A percentile compares a stretch with the other conserved stretches of the same genome.
phyloP scores from a whole-genome alignment of 2,329 filamentous ascomycete species.

The Emergomyces orientalis region DNA sequence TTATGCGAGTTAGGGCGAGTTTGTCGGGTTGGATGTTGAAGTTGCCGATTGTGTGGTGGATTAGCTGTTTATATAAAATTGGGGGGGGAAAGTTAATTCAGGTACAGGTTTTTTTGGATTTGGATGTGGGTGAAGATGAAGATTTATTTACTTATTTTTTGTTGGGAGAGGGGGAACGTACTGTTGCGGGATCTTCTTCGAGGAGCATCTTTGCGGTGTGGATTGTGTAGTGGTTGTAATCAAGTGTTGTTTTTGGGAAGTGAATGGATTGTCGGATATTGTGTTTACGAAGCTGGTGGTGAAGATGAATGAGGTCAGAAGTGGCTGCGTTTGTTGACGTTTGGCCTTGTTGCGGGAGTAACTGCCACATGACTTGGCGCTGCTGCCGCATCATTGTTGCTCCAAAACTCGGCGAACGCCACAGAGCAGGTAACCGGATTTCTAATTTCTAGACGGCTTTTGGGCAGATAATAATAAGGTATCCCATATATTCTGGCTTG shows the following conservation, averaged over 20 bases:
- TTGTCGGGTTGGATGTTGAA: constrained; percentile 93
- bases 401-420: constrained; percentile 5
- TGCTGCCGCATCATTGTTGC: not conserved
- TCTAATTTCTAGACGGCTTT: not conserved
- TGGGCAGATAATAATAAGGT: too few species aligned
- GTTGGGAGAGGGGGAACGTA: constrained; percentile 43
- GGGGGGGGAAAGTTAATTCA: too few species aligned
- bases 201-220: constrained; percentile 64
- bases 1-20: constrained; percentile 69
- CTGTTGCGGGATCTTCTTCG: constrained; percentile 81
- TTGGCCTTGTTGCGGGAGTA: constrained; percentile 31
- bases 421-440: not conserved
- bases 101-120: too few species aligned
- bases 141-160: too few species aligned
- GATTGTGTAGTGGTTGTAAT: too few species aligned
- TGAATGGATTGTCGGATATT: not conserved
- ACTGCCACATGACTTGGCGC: constrained; percentile 24
- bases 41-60: constrained; percentile 82
- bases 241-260: not conserved
- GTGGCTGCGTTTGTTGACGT: constrained; percentile 15
- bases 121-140: too few species aligned
- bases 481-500: not conserved
- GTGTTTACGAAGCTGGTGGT: too few species aligned
- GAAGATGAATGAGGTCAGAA: constrained; percentile 8
- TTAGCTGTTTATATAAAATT: constrained; percentile 61